Evolutionary conservation across 1,284 basidiomycete species (phyloP).

Genomic region (Hemileia vastatrix): DNA sequence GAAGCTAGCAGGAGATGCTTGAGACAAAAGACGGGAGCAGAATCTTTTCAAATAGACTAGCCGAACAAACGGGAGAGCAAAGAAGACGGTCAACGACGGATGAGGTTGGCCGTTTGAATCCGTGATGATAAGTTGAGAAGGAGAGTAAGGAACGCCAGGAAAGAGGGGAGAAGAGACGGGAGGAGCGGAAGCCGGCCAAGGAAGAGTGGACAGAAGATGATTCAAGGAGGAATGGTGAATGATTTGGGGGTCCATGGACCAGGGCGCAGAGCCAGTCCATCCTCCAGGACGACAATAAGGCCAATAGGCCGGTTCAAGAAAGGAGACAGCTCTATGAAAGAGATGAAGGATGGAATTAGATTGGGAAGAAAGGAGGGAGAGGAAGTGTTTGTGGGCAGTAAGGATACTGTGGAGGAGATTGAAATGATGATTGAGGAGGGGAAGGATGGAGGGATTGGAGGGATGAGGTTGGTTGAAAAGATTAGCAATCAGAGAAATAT

Average conservation of each 20-base stretch:
- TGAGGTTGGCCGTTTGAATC: not conserved
- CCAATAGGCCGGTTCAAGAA: slow-evolving; percentile 4
- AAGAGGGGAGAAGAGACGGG: slow-evolving; percentile 2
- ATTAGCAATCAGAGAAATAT: slow-evolving; percentile 11
- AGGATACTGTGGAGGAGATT: slow-evolving; percentile 4
- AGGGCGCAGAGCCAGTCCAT: slow-evolving; percentile 13
- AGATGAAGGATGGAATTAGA: slow-evolving; percentile 1
- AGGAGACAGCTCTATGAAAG: not conserved
- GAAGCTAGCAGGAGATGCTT: not conserved
- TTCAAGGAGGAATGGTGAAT: not conserved
- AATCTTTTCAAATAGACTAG: slow-evolving; percentile 1
- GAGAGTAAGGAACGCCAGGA: slow-evolving; percentile 9
- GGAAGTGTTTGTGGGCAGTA: slow-evolving; percentile 2
- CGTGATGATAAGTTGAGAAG: not conserved
- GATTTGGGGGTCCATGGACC: slow-evolving; percentile 1
- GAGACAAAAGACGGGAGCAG: not conserved
- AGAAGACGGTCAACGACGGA: slow-evolving; percentile 12
- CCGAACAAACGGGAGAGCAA: slow-evolving; percentile 14
- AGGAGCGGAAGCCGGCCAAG: slow-evolving; percentile 12
- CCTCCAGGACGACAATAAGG: slow-evolving; percentile 12
- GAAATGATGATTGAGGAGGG: slow-evolving; percentile 17
- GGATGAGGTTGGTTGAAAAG: slow-evolving; percentile 5
- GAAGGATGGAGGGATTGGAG: not conserved
- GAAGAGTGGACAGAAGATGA: slow-evolving; percentile 1
- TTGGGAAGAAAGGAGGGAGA: too few species aligned